These are phyloP conservation scores for Houttuynia cordata DNA, from an alignment of 164 flowering plant genomes.

Conservation along the genomic window DNA sequence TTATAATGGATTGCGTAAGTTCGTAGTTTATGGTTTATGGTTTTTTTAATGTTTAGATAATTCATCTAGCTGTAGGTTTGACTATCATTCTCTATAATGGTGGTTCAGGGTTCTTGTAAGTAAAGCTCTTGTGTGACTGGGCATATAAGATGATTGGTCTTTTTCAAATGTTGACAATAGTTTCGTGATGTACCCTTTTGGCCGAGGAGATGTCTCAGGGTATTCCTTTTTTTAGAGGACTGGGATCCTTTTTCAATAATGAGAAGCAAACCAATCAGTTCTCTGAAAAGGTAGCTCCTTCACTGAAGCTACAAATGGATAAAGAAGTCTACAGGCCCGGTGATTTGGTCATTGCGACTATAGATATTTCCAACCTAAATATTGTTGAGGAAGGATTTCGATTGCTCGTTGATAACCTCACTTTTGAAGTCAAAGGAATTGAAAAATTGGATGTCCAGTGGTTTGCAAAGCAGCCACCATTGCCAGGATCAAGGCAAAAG, in stretches of 20 bases:
- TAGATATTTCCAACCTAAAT: constrained; percentile 35
- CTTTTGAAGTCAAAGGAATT: constrained; percentile 71
- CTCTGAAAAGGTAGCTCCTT: constrained; percentile 20
- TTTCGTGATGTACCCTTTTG: neutral
- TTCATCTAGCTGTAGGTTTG: too few species aligned
- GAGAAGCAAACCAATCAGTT: constrained; percentile 6
- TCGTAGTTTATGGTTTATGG: too few species aligned
- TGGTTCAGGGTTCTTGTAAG: too few species aligned
- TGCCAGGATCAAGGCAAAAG: constrained; percentile 48
- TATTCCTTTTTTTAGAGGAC: constrained; percentile 51
- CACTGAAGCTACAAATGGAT: constrained; percentile 45
- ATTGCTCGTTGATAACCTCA: constrained; percentile 50
- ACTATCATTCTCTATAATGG: too few species aligned
- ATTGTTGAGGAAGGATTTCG: constrained; percentile 17
- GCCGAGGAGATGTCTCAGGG: constrained; percentile 24
- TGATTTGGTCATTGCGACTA: constrained; percentile 44
- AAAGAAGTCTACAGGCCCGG: constrained; percentile 81
- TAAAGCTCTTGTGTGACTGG: too few species aligned
- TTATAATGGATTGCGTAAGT: too few species aligned
- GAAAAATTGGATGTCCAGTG: constrained; percentile 89
- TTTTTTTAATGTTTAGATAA: too few species aligned
- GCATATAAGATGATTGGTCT: neutral
- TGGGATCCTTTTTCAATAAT: constrained; percentile 15
- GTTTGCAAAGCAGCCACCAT: constrained; percentile 59
- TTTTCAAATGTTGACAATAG: neutral